Percentiles rank a stretch among this genome's conserved stretches.
Conservation (phyloP, 768 basidiomycete species). For the Xerocomellus intermedius region DNA sequence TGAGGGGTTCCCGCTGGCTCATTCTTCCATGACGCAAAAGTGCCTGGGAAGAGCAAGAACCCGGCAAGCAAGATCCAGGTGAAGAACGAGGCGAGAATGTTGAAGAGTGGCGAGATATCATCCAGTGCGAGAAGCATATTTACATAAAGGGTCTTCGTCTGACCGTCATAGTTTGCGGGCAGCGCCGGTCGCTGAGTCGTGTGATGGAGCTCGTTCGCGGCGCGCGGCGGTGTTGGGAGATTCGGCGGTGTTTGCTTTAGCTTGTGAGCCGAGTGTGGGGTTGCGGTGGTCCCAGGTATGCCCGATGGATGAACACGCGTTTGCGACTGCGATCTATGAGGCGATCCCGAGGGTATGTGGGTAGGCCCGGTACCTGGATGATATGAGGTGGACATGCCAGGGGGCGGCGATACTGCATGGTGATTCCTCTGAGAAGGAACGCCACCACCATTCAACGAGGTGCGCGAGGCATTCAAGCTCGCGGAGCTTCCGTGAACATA, state of each 20-base stretch:
- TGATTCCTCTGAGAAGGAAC: slow-evolving; percentile 12
- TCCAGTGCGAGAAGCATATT: slow-evolving; percentile 64
- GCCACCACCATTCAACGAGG: slow-evolving; percentile 20
- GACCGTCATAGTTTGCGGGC: slow-evolving; percentile 22
- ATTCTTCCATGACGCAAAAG: slow-evolving; percentile 47
- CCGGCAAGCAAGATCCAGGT: slow-evolving; percentile 64
- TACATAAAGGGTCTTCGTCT: slow-evolving; percentile 48
- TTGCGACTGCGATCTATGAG: slow-evolving; percentile 20
- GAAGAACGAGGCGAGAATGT: slow-evolving; percentile 54
- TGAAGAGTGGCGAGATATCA: slow-evolving; percentile 48
- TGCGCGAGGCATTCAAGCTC: slow-evolving; percentile 18
- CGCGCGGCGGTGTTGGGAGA: background rate
- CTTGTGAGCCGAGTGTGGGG: background rate
- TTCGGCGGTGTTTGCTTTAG: background rate
- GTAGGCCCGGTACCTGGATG: slow-evolving; percentile 1
- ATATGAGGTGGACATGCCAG: slow-evolving; percentile 1
- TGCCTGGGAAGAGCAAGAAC: slow-evolving; percentile 61
- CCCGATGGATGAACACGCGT: slow-evolving; percentile 8
- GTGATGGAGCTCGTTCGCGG: slow-evolving; percentile 19
- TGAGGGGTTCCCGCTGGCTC: slow-evolving; percentile 29
- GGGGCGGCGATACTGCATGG: slow-evolving; percentile 10
- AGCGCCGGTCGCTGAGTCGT: slow-evolving; percentile 21
- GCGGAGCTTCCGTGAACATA: slow-evolving; percentile 28
- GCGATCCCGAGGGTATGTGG: slow-evolving; percentile 9
- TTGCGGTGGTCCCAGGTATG: background rate